Evolutionary conservation across 2,329 filamentous ascomycete genomes (phyloP).

Genomic region (Hysterium pulicare): DNA sequence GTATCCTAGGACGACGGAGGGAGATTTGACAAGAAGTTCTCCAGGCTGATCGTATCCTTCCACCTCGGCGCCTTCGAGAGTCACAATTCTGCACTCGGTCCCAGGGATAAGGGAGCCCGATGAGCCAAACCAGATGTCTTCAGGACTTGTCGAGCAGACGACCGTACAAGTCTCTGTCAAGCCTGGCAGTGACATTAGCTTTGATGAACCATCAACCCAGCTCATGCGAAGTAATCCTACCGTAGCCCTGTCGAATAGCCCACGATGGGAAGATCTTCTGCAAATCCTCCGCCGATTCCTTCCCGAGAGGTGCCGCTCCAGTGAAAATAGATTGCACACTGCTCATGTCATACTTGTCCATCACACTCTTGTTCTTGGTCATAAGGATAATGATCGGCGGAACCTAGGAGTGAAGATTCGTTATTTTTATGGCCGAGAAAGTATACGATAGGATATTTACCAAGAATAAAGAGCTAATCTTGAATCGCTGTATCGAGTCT

Average conservation of each 20-base stretch:
- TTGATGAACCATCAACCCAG: not conserved
- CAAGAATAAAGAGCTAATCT: constrained; percentile 64
- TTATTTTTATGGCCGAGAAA: not conserved
- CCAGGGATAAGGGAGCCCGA: constrained; percentile 68
- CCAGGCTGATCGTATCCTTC: constrained; percentile 70
- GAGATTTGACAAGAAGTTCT: constrained; percentile 75
- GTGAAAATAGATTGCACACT: constrained; percentile 65
- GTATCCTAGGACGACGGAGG: constrained; percentile 77
- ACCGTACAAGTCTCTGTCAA: constrained; percentile 76
- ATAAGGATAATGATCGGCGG: constrained; percentile 80
- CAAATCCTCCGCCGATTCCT: constrained; percentile 67
- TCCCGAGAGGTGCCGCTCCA: constrained; percentile 74
- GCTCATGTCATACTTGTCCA: constrained; percentile 67
- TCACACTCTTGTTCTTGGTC: constrained; percentile 60
- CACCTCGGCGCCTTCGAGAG: constrained; percentile 66
- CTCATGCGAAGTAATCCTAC: constrained; percentile 32
- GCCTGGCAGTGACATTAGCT: constrained; percentile 41
- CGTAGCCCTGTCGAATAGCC: constrained; percentile 69
- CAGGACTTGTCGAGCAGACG: constrained; percentile 56
- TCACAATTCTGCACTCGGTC: constrained; percentile 63
- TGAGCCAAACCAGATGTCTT: constrained; percentile 68
- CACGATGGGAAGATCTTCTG: constrained; percentile 61
- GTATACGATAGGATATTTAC: constrained; percentile 41
- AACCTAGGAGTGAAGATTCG: constrained; percentile 47
- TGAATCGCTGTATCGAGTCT: constrained; percentile 62